These are phyloP conservation scores for Penicillium samsonianum DNA, from an alignment of 495 filamentous ascomycete species.

Conservation along the genomic window DNA sequence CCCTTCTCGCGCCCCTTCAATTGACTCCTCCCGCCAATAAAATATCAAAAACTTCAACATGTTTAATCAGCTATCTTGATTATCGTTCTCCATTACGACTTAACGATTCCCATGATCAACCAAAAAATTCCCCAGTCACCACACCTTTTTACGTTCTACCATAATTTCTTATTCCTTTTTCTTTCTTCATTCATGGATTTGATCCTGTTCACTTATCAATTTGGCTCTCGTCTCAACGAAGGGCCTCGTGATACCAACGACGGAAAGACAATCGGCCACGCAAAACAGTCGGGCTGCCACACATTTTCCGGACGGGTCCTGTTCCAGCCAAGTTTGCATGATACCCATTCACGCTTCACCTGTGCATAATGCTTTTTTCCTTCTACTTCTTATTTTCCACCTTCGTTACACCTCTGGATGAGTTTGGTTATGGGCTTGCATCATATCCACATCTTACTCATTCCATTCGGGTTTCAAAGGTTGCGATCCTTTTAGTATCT, in stretches of 20 bases:
- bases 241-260: constrained; percentile 9
- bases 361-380: neutral
- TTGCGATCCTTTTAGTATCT: neutral
- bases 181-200: neutral
- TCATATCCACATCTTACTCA: neutral
- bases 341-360: constrained; percentile 10
- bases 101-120: constrained; percentile 27
- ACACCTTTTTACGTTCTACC: constrained; percentile 12
- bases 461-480: neutral
- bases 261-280: neutral
- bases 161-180: constrained; percentile 12
- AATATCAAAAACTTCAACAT: neutral
- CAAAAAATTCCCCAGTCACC: constrained; percentile 19
- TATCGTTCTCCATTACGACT: constrained; percentile 21
- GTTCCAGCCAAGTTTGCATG: constrained; percentile 10
- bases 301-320: constrained; percentile 11
- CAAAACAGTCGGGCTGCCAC: neutral
- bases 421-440: neutral
- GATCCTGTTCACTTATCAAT: neutral
- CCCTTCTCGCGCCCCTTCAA: constrained; percentile 25
- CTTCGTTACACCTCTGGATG: neutral
- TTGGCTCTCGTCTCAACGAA: constrained; percentile 6
- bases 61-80: constrained; percentile 1
- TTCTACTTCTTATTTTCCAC: neutral
- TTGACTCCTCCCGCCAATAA: constrained; percentile 28